phyloP scores from a whole-genome alignment of 208 protist species.

The Balamuthia mandrillaris region DNA sequence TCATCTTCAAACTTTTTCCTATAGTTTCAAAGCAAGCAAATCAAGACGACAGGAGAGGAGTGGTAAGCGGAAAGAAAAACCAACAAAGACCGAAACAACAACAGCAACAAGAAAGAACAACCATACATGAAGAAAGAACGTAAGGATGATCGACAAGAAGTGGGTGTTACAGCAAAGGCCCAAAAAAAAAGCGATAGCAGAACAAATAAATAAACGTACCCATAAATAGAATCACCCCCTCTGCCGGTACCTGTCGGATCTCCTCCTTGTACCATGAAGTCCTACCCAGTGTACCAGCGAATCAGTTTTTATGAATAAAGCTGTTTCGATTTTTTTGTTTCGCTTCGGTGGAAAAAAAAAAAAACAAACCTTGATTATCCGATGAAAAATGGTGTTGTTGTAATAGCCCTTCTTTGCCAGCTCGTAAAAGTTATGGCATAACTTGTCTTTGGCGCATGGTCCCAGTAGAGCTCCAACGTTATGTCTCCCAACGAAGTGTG shows the following conservation, averaged over 20 bases:
- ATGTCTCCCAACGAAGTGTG: slow-evolving; percentile 56
- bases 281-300: too few relatives aligned
- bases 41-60: too few relatives aligned
- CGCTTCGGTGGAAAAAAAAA: too few relatives aligned
- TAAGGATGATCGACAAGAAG: too few relatives aligned
- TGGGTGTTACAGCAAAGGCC: neutral
- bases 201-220: neutral
- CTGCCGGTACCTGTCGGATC: slow-evolving; percentile 68
- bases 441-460: slow-evolving; percentile 58
- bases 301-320: too few relatives aligned
- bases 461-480: slow-evolving; percentile 58
- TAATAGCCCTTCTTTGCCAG: slow-evolving; percentile 72
- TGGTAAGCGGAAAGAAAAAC: too few relatives aligned
- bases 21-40: too few relatives aligned
- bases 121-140: slow-evolving; percentile 21
- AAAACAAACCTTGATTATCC: slow-evolving; percentile 67
- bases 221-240: slow-evolving; percentile 54
- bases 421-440: slow-evolving; percentile 55
- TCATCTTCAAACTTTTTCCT: slow-evolving; percentile 85
- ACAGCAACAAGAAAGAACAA: too few relatives aligned
- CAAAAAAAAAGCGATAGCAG: neutral
- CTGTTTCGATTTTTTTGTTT: neutral
- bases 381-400: slow-evolving; percentile 73
- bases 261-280: too few relatives aligned
- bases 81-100: slow-evolving; percentile 6